Percentiles rank a stretch among this genome's conserved stretches.
Conservation (phyloP, 768 basidiomycete genomes). For the Hypsizygus marmoreus region DNA sequence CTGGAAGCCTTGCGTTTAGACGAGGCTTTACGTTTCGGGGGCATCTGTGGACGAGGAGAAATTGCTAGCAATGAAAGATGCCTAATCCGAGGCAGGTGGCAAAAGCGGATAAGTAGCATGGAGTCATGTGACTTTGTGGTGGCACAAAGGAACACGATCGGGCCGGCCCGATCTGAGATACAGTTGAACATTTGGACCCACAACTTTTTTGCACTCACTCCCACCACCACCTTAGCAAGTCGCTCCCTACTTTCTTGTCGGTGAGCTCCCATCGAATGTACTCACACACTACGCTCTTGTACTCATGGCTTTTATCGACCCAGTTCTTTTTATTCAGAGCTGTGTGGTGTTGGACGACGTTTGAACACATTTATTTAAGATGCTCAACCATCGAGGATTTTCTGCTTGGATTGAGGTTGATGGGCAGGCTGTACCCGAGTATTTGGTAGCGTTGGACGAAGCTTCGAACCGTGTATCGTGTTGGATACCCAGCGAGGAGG, state of each 20-base stretch:
- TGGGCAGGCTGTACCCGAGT: slow-evolving; percentile 51
- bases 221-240: too few relatives aligned
- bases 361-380: too few relatives aligned
- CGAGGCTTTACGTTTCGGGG: slow-evolving; percentile 22
- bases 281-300: too few relatives aligned
- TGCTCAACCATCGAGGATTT: slow-evolving; percentile 62
- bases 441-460: slow-evolving; percentile 52
- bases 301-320: too few relatives aligned
- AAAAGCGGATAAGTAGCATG: too few relatives aligned
- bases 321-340: too few relatives aligned
- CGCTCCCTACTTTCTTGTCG: background rate
- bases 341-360: too few relatives aligned
- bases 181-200: slow-evolving; percentile 10
- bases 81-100: slow-evolving; percentile 13
- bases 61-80: background rate
- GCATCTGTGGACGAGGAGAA: slow-evolving; percentile 15
- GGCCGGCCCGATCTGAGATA: slow-evolving; percentile 11
- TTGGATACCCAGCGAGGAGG: slow-evolving; percentile 66
- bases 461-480: slow-evolving; percentile 53
- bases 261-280: too few relatives aligned
- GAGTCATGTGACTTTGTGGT: slow-evolving; percentile 6
- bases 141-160: slow-evolving; percentile 15
- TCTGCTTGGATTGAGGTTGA: slow-evolving; percentile 69
- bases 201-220: background rate
- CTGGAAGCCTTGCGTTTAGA: slow-evolving; percentile 31